Conservation (phyloP, 345 rosid species). For the Eutrema yunnanense region DNA sequence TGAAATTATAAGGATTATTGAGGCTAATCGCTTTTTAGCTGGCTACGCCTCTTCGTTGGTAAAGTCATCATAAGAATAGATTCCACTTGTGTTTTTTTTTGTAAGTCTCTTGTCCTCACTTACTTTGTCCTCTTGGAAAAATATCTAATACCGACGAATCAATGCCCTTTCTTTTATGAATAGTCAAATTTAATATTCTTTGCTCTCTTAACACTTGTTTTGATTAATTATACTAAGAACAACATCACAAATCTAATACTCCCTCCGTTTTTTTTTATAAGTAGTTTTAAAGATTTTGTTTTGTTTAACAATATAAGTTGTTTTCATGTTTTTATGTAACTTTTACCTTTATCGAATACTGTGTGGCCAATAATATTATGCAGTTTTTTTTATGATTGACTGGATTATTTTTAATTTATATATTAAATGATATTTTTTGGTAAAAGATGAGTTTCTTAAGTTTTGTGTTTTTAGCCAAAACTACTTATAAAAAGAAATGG, state of each 20-base stretch:
- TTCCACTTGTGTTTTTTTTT: background rate
- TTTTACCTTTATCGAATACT: no score
- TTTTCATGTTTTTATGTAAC: no score
- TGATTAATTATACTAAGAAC: background rate
- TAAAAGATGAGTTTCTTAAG: no score
- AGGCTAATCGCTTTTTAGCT: background rate
- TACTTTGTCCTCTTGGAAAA: slow-evolving; percentile 6
- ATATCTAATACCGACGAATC: slow-evolving; percentile 3
- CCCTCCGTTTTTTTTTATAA: no score
- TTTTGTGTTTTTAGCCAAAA: no score
- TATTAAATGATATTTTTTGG: no score
- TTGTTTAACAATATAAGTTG: no score
- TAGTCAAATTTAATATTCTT: background rate
- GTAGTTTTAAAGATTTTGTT: no score
- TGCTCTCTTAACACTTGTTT: background rate
- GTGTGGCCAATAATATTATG: no score
- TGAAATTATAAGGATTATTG: slow-evolving; percentile 1
- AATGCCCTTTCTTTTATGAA: background rate
- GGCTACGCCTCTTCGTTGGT: slow-evolving; percentile 1
- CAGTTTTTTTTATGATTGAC: no score
- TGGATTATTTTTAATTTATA: no score
- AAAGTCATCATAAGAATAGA: slow-evolving; percentile 19
- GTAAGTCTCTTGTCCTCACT: background rate
- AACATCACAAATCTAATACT: background rate
- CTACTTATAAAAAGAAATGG: no score